Evolutionary conservation across 1,284 basidiomycete species (phyloP).

Genomic region (Uromyces viciae-fabae): DNA sequence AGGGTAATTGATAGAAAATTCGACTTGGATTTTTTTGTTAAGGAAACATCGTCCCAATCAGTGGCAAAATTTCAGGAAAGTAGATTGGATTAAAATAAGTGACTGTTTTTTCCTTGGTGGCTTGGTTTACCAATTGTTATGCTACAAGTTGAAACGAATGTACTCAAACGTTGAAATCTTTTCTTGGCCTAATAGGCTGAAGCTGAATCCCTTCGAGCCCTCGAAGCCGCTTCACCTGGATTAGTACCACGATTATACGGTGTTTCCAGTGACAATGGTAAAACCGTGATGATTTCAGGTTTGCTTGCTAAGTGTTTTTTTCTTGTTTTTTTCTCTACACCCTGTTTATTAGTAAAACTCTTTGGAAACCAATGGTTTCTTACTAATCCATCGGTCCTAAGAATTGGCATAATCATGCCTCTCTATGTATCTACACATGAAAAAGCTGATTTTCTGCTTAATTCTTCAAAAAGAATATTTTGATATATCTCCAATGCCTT

Average conservation of each 20-base stretch:
- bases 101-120: neutral
- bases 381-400: no score
- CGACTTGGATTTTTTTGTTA: constrained; percentile 12
- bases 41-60: neutral
- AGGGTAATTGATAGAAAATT: neutral
- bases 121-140: neutral
- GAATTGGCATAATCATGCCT: no score
- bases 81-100: neutral
- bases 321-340: neutral
- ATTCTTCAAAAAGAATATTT: constrained; percentile 29
- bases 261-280: neutral
- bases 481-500: neutral
- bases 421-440: no score
- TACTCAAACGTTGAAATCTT: neutral
- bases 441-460: no score
- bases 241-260: constrained; percentile 1
- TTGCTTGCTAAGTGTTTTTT: neutral
- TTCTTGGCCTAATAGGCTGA: constrained; percentile 12
- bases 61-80: constrained; percentile 11
- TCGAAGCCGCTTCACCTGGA: neutral
- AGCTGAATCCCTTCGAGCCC: constrained; percentile 28
- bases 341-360: neutral
- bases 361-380: no score
- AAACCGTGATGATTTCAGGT: constrained; percentile 39
- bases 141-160: neutral